These are phyloP conservation scores for Delitschia confertaspora DNA, from an alignment of 495 filamentous ascomycete species.

Conservation along the genomic window DNA sequence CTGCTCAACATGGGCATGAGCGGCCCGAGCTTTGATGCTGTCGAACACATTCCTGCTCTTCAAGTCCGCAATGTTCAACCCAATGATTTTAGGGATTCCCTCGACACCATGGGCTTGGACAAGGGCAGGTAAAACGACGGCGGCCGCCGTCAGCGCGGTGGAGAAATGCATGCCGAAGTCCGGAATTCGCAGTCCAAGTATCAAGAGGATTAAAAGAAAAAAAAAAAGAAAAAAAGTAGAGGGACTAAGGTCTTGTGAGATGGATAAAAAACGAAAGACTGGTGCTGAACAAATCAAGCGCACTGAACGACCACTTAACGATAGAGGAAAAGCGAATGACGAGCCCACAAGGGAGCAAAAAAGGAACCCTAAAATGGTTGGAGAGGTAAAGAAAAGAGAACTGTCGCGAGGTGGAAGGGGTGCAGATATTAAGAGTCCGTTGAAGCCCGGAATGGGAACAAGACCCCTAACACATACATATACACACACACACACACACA, in stretches of 20 bases:
- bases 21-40: constrained; percentile 5
- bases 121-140: constrained; percentile 13
- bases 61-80: constrained; percentile 16
- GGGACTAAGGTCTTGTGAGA: background rate
- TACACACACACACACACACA: no score
- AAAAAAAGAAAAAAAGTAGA: background rate
- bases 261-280: constrained; percentile 15
- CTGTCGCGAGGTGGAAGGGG: constrained; percentile 1
- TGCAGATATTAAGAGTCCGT: no score
- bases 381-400: background rate
- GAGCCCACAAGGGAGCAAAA: background rate
- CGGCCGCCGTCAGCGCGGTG: constrained; percentile 11
- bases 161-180: constrained; percentile 19
- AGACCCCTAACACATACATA: no score
- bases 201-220: background rate
- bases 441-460: no score
- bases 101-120: constrained; percentile 16
- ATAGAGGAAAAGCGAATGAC: background rate
- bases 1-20: constrained; percentile 2
- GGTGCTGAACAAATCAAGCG: constrained; percentile 10
- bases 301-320: constrained; percentile 5
- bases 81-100: constrained; percentile 11
- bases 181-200: background rate
- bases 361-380: background rate
- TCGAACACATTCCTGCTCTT: constrained; percentile 16